These are phyloP conservation scores for Aureobasidium musti DNA, from an alignment of 2,329 filamentous ascomycete species.

Conservation along the genomic window DNA sequence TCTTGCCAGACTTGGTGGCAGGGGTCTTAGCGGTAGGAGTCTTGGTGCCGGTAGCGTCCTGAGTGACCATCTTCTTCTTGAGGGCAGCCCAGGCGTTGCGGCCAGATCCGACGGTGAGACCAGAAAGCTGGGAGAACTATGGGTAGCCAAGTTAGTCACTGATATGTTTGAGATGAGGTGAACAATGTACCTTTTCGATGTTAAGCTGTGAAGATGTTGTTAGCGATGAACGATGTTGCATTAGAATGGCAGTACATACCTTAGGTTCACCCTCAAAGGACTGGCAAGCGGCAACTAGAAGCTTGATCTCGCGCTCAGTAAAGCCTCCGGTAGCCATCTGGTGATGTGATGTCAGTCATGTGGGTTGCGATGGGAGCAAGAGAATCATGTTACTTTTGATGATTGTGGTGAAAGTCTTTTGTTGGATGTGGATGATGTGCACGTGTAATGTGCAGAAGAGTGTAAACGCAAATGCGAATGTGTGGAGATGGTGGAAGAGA, in stretches of 20 bases:
- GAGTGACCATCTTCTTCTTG: constrained; percentile 40
- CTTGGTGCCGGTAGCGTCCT: not conserved
- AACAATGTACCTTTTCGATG: constrained; percentile 32
- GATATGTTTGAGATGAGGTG: not conserved
- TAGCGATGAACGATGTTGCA: not conserved
- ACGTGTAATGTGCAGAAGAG: not conserved
- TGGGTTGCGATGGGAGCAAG: too few relatives aligned
- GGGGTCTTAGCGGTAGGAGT: not conserved
- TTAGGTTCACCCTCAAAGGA: constrained; percentile 38
- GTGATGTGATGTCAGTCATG: not conserved
- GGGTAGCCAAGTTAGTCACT: not conserved
- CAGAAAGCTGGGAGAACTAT: constrained; percentile 32
- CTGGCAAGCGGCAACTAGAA: constrained; percentile 37
- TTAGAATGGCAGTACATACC: constrained; percentile 30
- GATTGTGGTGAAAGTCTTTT: not conserved
- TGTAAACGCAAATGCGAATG: not conserved
- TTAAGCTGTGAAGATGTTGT: constrained; percentile 33
- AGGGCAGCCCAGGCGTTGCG: constrained; percentile 40
- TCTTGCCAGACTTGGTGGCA: constrained; percentile 9
- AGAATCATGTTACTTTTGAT: constrained; percentile 4
- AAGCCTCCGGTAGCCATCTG: constrained; percentile 28
- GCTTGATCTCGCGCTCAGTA: constrained; percentile 35
- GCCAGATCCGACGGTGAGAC: constrained; percentile 38
- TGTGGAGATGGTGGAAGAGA: not conserved
- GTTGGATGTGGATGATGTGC: not conserved